A percentile compares a stretch with the other conserved stretches of the same genome.
Evolutionary conservation across 2,329 filamentous ascomycete genomes (phyloP).

Genomic region (Ramularia endophylla): DNA sequence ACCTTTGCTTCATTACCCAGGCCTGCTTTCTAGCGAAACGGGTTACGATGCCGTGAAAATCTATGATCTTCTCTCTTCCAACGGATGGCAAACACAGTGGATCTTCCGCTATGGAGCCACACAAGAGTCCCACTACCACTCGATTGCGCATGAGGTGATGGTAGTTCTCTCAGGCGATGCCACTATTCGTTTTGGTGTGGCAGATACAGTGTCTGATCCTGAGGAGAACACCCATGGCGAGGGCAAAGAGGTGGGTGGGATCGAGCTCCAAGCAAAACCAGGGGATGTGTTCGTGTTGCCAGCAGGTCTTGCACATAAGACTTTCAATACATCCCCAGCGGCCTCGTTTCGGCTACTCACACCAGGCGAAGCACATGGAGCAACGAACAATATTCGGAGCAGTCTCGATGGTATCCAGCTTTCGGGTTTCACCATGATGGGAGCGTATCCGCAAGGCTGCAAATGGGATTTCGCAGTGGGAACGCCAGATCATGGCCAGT

Average conservation of each 20-base stretch:
- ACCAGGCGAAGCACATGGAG: constrained; percentile 38
- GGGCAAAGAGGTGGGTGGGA: constrained; percentile 41
- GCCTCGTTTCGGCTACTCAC: constrained; percentile 39
- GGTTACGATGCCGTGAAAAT: constrained; percentile 26
- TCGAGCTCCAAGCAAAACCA: constrained; percentile 43
- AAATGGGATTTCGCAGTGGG: constrained; percentile 49
- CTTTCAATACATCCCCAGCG: constrained; percentile 38
- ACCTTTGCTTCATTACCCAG: constrained; percentile 50
- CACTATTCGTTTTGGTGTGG: constrained; percentile 51
- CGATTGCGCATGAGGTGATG: constrained; percentile 53
- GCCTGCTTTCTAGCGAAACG: constrained; percentile 31
- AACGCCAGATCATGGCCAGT: constrained; percentile 39
- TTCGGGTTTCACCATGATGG: constrained; percentile 55
- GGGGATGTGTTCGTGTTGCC: constrained; percentile 57
- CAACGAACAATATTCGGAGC: constrained; percentile 27
- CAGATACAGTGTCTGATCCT: constrained; percentile 39
- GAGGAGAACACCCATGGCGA: constrained; percentile 37
- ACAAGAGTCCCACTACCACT: constrained; percentile 54
- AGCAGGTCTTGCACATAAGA: constrained; percentile 52
- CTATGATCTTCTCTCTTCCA: constrained; percentile 42
- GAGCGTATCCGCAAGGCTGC: constrained; percentile 47
- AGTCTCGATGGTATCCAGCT: no score
- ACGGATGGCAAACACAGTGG: constrained; percentile 52
- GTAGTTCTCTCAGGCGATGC: constrained; percentile 49
- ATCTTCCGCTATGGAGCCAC: constrained; percentile 52